Conservation (phyloP, 2,329 filamentous ascomycete species). For the Fusarium luffae region DNA sequence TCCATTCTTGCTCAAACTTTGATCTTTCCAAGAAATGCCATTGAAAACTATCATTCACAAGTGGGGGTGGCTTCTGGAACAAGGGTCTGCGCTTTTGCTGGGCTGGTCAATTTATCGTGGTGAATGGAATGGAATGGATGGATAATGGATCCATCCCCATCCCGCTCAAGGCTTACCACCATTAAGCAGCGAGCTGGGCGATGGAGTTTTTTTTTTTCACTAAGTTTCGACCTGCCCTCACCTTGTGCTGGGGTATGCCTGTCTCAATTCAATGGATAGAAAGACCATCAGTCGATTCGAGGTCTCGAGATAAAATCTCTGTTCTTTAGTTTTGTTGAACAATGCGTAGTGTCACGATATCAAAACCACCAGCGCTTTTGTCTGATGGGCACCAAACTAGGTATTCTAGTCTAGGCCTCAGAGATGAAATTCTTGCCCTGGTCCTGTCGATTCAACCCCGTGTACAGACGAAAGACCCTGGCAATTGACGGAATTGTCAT, state of each 20-base stretch:
- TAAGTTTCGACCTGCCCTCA: conserved; percentile 19
- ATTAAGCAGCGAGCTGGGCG: conserved; percentile 35
- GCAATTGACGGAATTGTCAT: conserved; percentile 9
- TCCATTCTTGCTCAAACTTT: conserved; percentile 4
- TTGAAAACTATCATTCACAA: conserved; percentile 25
- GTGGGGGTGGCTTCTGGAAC: conserved; percentile 29
- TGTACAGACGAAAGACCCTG: not conserved
- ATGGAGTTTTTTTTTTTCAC: conserved; percentile 33
- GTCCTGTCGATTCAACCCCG: not conserved
- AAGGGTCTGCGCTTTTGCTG: conserved; percentile 25
- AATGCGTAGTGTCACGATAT: conserved; percentile 6
- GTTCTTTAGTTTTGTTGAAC: conserved; percentile 14
- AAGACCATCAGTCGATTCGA: conserved; percentile 19
- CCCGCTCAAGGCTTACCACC: conserved; percentile 21
- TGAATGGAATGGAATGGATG: conserved; percentile 28
- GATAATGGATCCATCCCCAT: conserved; percentile 32
- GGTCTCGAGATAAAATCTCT: conserved; percentile 11
- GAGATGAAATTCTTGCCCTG: not conserved
- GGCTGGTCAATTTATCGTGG: conserved; percentile 26
- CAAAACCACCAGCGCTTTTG: not conserved
- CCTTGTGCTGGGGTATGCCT: conserved; percentile 37
- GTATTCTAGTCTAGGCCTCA: not conserved
- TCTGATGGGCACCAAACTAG: not conserved
- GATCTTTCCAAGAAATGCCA: conserved; percentile 5
- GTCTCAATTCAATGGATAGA: conserved; percentile 23